Percentiles rank a stretch among this genome's conserved stretches.
These are phyloP conservation scores for Pleomassaria siparia DNA, from an alignment of 2,329 filamentous ascomycete genomes.

Conservation along the genomic window DNA sequence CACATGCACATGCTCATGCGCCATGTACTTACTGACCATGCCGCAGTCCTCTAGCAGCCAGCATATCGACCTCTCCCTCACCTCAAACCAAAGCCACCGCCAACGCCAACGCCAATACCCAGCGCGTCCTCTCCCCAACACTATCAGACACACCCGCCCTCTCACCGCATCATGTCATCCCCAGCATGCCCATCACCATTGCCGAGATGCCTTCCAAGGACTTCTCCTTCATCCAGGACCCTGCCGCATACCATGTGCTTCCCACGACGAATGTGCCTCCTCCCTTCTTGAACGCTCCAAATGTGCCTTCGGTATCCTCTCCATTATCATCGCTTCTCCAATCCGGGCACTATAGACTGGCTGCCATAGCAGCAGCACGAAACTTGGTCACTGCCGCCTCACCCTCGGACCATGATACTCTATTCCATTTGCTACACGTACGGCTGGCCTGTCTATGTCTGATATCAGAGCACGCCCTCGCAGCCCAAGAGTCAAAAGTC, in stretches of 20 bases:
- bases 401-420: slow-evolving; percentile 62
- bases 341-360: slow-evolving; percentile 76
- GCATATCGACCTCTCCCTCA: slow-evolving; percentile 11
- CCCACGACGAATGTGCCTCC: slow-evolving; percentile 62
- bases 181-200: slow-evolving; percentile 15
- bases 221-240: slow-evolving; percentile 76
- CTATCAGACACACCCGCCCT: slow-evolving; percentile 15
- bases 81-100: slow-evolving; percentile 4
- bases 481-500: slow-evolving; percentile 63
- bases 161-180: slow-evolving; percentile 22
- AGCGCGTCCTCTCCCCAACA: slow-evolving; percentile 25
- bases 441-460: slow-evolving; percentile 81
- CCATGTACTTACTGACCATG: slow-evolving; percentile 3
- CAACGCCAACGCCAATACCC: slow-evolving; percentile 5
- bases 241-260: slow-evolving; percentile 81
- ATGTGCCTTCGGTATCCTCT: slow-evolving; percentile 61
- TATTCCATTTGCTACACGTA: slow-evolving; percentile 78
- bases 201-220: slow-evolving; percentile 60
- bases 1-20: no score
- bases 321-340: slow-evolving; percentile 69
- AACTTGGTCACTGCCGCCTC: slow-evolving; percentile 56
- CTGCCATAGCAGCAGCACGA: slow-evolving; percentile 68
- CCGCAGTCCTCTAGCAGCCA: slow-evolving; percentile 25
- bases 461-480: slow-evolving; percentile 63
- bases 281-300: slow-evolving; percentile 69